Evolutionary conservation across 2,329 filamentous ascomycete genomes (phyloP).

Genomic region (Botrytis squamosa): DNA sequence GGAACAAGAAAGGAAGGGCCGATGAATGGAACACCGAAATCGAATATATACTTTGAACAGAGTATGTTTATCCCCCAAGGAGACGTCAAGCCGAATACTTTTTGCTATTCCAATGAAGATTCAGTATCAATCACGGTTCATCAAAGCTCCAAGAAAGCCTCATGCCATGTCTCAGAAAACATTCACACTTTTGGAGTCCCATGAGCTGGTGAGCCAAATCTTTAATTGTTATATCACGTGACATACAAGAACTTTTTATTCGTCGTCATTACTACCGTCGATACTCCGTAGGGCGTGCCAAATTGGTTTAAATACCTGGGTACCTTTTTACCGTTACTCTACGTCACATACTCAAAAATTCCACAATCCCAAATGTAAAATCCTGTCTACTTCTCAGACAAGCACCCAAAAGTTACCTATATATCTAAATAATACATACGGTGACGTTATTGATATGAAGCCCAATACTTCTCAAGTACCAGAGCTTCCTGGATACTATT

Average conservation of each 20-base stretch:
- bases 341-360: not conserved
- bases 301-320: not conserved
- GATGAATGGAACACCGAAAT: conserved; percentile 2
- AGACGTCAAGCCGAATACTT: not conserved
- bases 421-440: not conserved
- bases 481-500: conserved; percentile 55
- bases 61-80: not conserved
- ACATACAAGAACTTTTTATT: not conserved
- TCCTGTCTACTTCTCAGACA: not conserved
- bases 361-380: not conserved
- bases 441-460: not conserved
- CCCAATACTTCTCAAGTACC: conserved; percentile 1
- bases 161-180: not conserved
- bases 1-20: conserved; percentile 13
- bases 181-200: not conserved
- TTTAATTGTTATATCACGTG: not conserved
- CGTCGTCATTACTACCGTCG: not conserved
- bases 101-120: not conserved
- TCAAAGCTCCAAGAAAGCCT: not conserved
- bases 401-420: not conserved
- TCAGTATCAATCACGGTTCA: not conserved
- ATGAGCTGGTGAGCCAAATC: not conserved
- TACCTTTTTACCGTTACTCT: not conserved
- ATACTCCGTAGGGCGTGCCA: not conserved
- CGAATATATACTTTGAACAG: not conserved